These are phyloP conservation scores for Patellaria atrata DNA, from an alignment of 495 filamentous ascomycete genomes.

Conservation along the genomic window DNA sequence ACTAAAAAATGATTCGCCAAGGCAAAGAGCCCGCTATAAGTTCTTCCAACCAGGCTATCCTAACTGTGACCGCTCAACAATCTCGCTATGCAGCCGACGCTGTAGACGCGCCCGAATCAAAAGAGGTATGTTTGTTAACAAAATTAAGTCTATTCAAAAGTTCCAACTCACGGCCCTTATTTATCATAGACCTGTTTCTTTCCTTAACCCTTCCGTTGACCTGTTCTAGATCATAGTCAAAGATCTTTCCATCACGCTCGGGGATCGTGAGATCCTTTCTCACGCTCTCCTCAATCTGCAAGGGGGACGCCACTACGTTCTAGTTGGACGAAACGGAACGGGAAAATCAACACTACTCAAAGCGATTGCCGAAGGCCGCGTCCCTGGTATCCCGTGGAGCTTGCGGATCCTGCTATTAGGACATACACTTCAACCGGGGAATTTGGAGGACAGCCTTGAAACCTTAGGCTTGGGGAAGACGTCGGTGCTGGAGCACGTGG, in stretches of 20 bases:
- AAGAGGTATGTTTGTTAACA: constrained; percentile 11
- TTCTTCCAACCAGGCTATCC: constrained; percentile 7
- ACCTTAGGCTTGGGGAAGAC: constrained; percentile 9
- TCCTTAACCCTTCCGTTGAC: not conserved
- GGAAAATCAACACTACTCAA: constrained; percentile 68
- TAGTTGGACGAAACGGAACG: constrained; percentile 64
- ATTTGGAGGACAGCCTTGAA: constrained; percentile 20
- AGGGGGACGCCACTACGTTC: constrained; percentile 53
- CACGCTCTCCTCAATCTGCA: constrained; percentile 57
- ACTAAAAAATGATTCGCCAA: constrained; percentile 14
- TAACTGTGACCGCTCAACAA: constrained; percentile 18
- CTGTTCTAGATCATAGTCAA: constrained; percentile 20
- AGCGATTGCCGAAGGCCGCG: constrained; percentile 61
- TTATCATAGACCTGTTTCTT: not conserved
- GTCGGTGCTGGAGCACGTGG: constrained; percentile 51
- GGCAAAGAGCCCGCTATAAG: constrained; percentile 10
- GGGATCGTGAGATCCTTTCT: constrained; percentile 50
- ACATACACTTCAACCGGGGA: constrained; percentile 40
- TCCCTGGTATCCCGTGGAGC: constrained; percentile 59
- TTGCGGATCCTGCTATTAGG: constrained; percentile 56
- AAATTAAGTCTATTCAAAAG: not conserved
- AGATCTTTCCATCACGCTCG: constrained; percentile 25
- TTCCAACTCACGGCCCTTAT: not conserved
- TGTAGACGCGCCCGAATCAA: constrained; percentile 16
- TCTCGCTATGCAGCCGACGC: constrained; percentile 17